Base-by-base conservation (phyloP, 148 eudicot species). In the Heliamphora exappendiculata region DNA sequence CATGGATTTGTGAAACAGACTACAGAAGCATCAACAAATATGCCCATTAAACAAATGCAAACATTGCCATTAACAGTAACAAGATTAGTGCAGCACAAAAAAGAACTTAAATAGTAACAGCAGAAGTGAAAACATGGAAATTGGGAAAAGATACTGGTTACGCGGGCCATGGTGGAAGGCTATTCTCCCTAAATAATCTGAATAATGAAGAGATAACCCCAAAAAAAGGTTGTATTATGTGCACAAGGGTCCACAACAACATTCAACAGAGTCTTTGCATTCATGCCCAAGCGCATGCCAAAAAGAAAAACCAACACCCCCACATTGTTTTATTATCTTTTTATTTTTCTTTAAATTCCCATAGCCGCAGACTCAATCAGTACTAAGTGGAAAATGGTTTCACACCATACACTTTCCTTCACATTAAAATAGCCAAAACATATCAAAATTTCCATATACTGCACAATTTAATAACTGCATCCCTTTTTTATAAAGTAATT, bases 1-100 rank as follows among this genome's bases (percentile, higher is more conserved):
- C 90, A 73, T 92, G 93, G 78, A 91, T 89, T 74, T 89, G 98
- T 77, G 98, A 95, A 75, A 93, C 98, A 86, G 97, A 84, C 98
- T 95, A 79, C 84, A 82, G 17, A 73, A 8, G 28, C 59, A 71
- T 50, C 19, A 51, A 51, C 4, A 2, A 29, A 44, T 7, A 24
- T 47, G 0, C 33, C 24, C 22, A 26, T 67, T 44, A 68, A 26
- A 42, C 33, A 69, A 69, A 7, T 51, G 29, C 16, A 7, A 34
- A 22, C 9, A 39, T 39, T 67, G 31, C 11, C n/a, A 69, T 33
- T 9, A 14, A 45, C 33, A 45, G 4, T 17, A 26, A 42, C 51
- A 26, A n/a, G 20, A 26, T 20, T 24, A 68, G 20, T 45, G 1
- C 49, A 31, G 9, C 72, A 42, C 72, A 63, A 67, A 13, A 29